Base-by-base conservation (phyloP, 371 early-diverging fungal genomes). In the Mucor circinelloides region DNA sequence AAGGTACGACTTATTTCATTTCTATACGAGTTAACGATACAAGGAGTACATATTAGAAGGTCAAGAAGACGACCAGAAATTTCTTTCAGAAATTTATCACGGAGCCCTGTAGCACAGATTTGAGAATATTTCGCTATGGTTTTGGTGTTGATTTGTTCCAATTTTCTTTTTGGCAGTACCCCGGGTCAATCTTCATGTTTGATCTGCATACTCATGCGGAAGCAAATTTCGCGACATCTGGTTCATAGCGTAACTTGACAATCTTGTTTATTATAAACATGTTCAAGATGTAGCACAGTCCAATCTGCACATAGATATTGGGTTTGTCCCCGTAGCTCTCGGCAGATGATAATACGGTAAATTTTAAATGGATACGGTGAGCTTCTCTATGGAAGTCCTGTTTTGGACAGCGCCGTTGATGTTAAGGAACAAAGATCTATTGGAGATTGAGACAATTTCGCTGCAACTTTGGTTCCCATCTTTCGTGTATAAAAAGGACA, bases 371-470 rank as follows among this genome's bases (percentile, higher is more conserved):
- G 40, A 6, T 6, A 46, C 21, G 9, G 8, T 8, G 46, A 46
- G 46, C 46, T 46, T 46, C 46, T 46, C 7, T 46, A 46, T 17
- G 40, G 13, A 60, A 46, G 17, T 27, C 8, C 61, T 28, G 27
- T 48, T 46, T 60, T 46, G 21, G 30, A 34, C 21, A 48, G 36
- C 48, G 48, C 62, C 19, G 48, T 48, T 23, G 34, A 21, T 27
- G 4, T 8, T 1, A 13, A 15, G 54, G 54, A 32, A n/a, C 15
- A 21, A 61, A 44, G 48, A 61, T 61, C 61, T 32, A 61, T 61
- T 61, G 61, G 60, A 50, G 38, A 40, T 31, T 67, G 68, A 67
- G 68, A 56, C 25, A 56, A 56, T 67, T 67, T 67, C 44, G 68
- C 68, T 67, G 32, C 36, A 21, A 55, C 40, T 13, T 15, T 40